Evolutionary conservation across 768 basidiomycete genomes (phyloP), one percentile per base, ranked within the genome.

Genomic region (Butyriboletus loyo): DNA sequence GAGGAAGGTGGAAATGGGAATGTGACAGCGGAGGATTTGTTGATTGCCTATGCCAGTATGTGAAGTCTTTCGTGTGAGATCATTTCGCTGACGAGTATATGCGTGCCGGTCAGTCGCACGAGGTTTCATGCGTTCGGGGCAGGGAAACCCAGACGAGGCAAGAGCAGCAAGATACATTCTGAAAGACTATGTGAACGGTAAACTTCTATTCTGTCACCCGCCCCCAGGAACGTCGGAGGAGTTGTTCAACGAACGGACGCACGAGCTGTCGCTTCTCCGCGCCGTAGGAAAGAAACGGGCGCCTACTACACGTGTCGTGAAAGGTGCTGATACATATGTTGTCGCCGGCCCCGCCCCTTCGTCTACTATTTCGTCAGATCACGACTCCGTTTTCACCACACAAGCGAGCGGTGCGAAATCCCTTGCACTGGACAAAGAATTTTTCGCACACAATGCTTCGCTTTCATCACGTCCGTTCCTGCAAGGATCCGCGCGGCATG

Each of bases 71-170:
- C 46, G 41, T 25, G 7, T 22, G 19, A 36, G 24, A 39, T 31
- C n/a, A 34, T 30, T 35, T 40, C n/a, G 36, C 56, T 58, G 31
- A 64, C 45, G 25, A 58, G 62, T 65, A 24, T 38, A 13, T 32
- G 45, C 57, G 22, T n/a, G 35, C 25, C 35, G 55, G 21, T 3
- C 56, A 99, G 97, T 98, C 62, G 96, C 85, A 27, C 78, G 96
- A 60, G 97, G 97, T 31, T 97, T 89, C 70, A 89, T 86, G 64
- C 84, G 96, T 35, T 84, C 94, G 1, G 92, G 96, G 1, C 92
- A 95, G 73, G 97, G 97, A 38, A 97, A 95, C 71, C 95, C 96
- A 10, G 97, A 99, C 65, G 94, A 98, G 66, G 92, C 97, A 28
- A 86, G 93, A 46, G 84, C 97, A 0, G 92, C 96, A 15, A 84